phyloP scores from a whole-genome alignment of 164 flowering plant species.

The Aristolochia contorta region DNA sequence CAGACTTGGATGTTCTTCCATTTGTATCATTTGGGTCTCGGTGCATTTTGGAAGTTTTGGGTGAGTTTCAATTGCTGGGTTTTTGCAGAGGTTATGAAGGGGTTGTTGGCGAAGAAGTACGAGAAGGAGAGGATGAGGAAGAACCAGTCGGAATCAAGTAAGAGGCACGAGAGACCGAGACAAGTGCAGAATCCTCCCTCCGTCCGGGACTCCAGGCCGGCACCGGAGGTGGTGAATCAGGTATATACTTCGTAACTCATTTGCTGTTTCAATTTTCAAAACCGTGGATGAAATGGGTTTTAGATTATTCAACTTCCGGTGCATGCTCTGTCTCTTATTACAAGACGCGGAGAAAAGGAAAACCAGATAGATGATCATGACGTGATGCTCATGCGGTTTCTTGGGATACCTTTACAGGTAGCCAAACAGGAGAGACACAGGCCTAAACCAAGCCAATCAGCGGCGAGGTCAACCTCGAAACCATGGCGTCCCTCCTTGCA shows the following conservation, averaged over 20 bases:
- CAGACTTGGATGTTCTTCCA: not conserved
- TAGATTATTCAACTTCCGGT: too few relatives aligned
- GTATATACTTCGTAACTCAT: slow-evolving; percentile 17
- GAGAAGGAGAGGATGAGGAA: slow-evolving; percentile 43
- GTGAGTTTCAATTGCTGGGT: not conserved
- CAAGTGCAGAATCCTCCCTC: slow-evolving; percentile 8
- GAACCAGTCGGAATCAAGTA: slow-evolving; percentile 1
- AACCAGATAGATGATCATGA: not conserved
- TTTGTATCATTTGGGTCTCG: not conserved
- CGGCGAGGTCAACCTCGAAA: slow-evolving; percentile 38
- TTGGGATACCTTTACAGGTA: slow-evolving; percentile 1
- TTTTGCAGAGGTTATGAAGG: slow-evolving; percentile 87
- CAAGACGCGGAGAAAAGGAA: not conserved
- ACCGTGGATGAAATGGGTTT: too few relatives aligned
- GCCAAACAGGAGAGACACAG: slow-evolving; percentile 36
- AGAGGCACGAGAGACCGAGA: slow-evolving; percentile 7
- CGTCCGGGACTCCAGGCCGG: slow-evolving; percentile 9
- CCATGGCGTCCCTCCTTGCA: slow-evolving; percentile 81
- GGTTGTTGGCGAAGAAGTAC: slow-evolving; percentile 68
- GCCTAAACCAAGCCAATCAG: slow-evolving; percentile 28
- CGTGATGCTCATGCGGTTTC: not conserved
- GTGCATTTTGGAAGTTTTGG: not conserved
- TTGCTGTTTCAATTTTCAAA: not conserved
- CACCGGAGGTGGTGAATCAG: slow-evolving; percentile 27
- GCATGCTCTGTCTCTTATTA: too few relatives aligned